Percentiles rank a stretch among this genome's conserved stretches.
These are phyloP conservation scores for Helenozyma rhizophorensis DNA, from an alignment of 805 yeast genomes.

Conservation along the genomic window DNA sequence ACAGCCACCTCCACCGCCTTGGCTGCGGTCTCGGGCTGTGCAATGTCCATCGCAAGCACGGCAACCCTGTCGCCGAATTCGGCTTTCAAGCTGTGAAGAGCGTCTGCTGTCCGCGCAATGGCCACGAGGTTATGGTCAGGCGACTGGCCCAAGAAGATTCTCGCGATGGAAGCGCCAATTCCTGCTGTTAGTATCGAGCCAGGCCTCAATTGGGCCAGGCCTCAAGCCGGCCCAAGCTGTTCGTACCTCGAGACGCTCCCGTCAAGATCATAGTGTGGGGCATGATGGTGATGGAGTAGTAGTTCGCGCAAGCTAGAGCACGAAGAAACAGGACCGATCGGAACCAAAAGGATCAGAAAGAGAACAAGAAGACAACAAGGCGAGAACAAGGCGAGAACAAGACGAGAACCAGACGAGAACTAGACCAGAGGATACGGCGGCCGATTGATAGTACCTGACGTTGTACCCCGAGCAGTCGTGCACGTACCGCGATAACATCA, in stretches of 20 bases:
- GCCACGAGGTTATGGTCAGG: slow-evolving; percentile 51
- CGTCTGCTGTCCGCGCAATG: slow-evolving; percentile 61
- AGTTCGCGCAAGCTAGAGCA: not conserved
- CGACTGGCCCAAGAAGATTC: slow-evolving; percentile 36
- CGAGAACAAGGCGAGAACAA: too few relatives aligned
- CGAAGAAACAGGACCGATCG: too few relatives aligned
- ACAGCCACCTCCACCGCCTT: slow-evolving; percentile 44
- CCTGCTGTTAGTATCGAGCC: slow-evolving; percentile 59
- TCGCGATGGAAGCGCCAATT: slow-evolving; percentile 75
- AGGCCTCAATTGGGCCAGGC: slow-evolving; percentile 27
- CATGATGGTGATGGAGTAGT: slow-evolving; percentile 8
- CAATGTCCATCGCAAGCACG: slow-evolving; percentile 57
- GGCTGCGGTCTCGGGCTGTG: slow-evolving; percentile 34
- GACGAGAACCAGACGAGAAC: too few relatives aligned
- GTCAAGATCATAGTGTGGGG: slow-evolving; percentile 19
- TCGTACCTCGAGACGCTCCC: slow-evolving; percentile 20
- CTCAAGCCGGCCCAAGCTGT: too few relatives aligned
- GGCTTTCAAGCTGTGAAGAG: slow-evolving; percentile 39
- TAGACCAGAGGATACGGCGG: not conserved
- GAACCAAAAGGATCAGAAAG: too few relatives aligned
- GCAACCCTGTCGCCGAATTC: slow-evolving; percentile 50
- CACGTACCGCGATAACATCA: too few relatives aligned
- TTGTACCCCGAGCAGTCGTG: too few relatives aligned
- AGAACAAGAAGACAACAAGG: too few relatives aligned
- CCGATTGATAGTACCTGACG: not conserved